Conservation (phyloP, 768 basidiomycete genomes). For the Trametopsis cervina region DNA sequence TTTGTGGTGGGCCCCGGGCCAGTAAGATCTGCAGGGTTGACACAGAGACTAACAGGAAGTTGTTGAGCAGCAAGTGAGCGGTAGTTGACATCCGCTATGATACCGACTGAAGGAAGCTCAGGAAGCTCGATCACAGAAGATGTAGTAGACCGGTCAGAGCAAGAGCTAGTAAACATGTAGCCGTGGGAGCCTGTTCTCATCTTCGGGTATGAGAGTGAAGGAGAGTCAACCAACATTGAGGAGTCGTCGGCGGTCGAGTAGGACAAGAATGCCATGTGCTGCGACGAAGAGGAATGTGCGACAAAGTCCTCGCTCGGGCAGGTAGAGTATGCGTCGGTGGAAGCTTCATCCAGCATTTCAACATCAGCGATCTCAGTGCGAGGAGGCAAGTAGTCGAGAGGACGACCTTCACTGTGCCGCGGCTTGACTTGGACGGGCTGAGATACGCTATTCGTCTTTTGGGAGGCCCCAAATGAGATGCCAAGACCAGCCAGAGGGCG, state of each 20-base stretch:
- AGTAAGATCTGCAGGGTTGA: constrained; percentile 37
- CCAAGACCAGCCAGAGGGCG: constrained; percentile 12
- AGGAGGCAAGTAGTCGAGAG: neutral
- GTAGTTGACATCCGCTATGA: constrained; percentile 30
- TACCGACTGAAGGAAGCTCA: constrained; percentile 15
- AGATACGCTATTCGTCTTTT: neutral
- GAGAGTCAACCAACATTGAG: constrained; percentile 2
- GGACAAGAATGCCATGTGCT: neutral
- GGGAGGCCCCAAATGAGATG: constrained; percentile 1
- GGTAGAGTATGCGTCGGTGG: constrained; percentile 13
- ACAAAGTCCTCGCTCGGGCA: constrained; percentile 15
- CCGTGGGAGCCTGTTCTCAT: neutral
- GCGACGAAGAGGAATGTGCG: neutral
- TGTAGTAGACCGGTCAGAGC: neutral
- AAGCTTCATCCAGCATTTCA: neutral
- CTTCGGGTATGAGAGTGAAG: neutral
- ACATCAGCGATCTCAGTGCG: neutral
- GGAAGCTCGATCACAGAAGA: constrained; percentile 3
- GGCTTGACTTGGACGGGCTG: neutral
- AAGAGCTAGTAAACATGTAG: neutral
- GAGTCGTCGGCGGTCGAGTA: constrained; percentile 3
- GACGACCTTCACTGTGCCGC: neutral
- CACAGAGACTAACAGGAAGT: constrained; percentile 18
- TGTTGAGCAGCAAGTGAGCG: constrained; percentile 19
- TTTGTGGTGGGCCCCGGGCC: neutral